Evolutionary conservation across 177 flowering plant species (phyloP).

Genomic region (Vitis hybrid): DNA sequence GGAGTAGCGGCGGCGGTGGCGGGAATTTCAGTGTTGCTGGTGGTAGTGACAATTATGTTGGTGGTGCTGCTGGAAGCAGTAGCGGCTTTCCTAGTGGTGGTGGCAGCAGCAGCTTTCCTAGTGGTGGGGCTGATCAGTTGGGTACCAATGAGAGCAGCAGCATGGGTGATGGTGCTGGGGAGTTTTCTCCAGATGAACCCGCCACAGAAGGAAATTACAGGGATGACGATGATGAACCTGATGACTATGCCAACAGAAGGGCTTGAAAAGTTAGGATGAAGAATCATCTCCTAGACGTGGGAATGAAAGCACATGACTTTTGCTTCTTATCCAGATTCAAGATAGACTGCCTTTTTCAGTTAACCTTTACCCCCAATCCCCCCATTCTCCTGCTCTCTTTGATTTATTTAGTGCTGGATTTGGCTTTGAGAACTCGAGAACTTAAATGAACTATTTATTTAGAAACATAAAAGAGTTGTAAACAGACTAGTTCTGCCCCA

Average conservation of each 20-base stretch:
- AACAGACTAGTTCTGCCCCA: no score
- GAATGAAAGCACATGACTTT: not conserved
- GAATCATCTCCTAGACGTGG: not conserved
- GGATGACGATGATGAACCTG: constrained; percentile 45
- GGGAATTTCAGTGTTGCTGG: constrained; percentile 10
- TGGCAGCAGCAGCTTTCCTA: constrained; percentile 5
- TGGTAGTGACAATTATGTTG: constrained; percentile 10
- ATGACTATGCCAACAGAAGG: constrained; percentile 43
- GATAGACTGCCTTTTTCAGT: not conserved
- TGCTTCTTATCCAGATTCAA: not conserved
- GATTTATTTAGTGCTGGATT: not conserved
- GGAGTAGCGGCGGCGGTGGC: constrained; percentile 12
- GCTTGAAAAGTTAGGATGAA: constrained; percentile 23
- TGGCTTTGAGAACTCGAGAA: not conserved
- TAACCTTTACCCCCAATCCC: not conserved
- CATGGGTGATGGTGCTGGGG: constrained; percentile 13
- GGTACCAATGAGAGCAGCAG: constrained; percentile 5
- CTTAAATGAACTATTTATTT: not conserved
- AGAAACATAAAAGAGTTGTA: not conserved
- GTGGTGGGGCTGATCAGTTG: constrained; percentile 4
- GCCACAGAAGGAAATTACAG: constrained; percentile 28
- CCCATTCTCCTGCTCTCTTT: not conserved
- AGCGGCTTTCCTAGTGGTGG: constrained; percentile 14
- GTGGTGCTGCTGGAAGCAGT: constrained; percentile 15
- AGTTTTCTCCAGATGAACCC: constrained; percentile 16